Percentiles rank a stretch among this genome's conserved stretches.
These are phyloP conservation scores for Gymnopus androsaceus DNA, from an alignment of 1,284 basidiomycete genomes.

Conservation along the genomic window DNA sequence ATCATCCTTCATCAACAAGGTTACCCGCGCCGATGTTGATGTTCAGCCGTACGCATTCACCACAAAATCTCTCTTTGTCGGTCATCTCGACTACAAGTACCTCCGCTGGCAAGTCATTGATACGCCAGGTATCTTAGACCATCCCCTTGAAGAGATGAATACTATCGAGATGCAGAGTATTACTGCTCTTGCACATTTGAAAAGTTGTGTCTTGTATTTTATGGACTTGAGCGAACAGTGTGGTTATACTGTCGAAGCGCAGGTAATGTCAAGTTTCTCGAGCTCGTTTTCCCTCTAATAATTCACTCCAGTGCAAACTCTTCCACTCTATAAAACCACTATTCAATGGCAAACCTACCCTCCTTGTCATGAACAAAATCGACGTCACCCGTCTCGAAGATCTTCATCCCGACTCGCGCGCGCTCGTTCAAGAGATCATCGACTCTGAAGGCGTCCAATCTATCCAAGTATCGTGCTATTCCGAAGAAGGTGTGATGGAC, in stretches of 20 bases:
- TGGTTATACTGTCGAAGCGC: constrained; percentile 92
- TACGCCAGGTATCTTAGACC: constrained; percentile 90
- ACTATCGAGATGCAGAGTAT: constrained; percentile 99
- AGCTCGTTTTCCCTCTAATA: constrained; percentile 4
- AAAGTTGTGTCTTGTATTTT: constrained; percentile 91
- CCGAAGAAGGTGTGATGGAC: constrained; percentile 94
- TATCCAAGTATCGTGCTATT: constrained; percentile 88
- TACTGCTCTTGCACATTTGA: constrained; percentile 91
- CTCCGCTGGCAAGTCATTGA: constrained; percentile 97
- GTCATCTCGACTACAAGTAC: constrained; percentile 97
- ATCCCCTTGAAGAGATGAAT: constrained; percentile 98
- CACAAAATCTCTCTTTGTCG: constrained; percentile 94
- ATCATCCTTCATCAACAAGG: constrained; percentile 97
- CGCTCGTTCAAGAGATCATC: constrained; percentile 85
- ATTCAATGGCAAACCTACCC: constrained; percentile 87
- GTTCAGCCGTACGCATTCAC: constrained; percentile 98
- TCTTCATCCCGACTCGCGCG: constrained; percentile 71
- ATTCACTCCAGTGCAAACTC: constrained; percentile 76
- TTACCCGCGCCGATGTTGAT: constrained; percentile 95
- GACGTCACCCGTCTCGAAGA: constrained; percentile 88
- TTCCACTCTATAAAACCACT: constrained; percentile 98
- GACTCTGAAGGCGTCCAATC: constrained; percentile 68
- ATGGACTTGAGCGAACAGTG: constrained; percentile 98
- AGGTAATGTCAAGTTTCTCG: constrained; percentile 50
- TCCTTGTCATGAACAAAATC: constrained; percentile 96